Evolutionary conservation across 2,329 filamentous ascomycete genomes (phyloP), one percentile per base, ranked within the genome.

Genomic region (Penicillium sp.): DNA sequence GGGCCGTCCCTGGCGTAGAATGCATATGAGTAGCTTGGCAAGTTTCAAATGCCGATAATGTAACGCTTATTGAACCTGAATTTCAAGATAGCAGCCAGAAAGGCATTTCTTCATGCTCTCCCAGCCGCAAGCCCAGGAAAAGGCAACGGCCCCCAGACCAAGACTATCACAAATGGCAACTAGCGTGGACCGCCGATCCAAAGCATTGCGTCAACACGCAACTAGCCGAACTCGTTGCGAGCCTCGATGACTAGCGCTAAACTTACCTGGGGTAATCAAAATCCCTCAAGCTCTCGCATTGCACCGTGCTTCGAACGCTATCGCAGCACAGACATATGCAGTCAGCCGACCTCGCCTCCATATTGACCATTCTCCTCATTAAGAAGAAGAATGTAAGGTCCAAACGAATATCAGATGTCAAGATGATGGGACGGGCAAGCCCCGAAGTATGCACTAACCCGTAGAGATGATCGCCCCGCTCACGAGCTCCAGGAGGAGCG

Each of bases 291-390:
- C 16, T 21, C 26, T 31, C 27, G 4, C 27, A 37, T 33, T 16
- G 24, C 37, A n/a, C 13, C 35, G 24, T n/a, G 29, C n/a, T 11
- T 19, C n/a, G n/a, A 19, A 76, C 4, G 67, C 72, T 29, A 66
- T 79, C 59, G 68, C 58, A 31, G 70, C 53, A 62, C 75, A 81
- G 48, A 68, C 43, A 46, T 76, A 43, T 75, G 80, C 61, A 48
- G 53, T 60, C 60, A 60, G 53, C 53, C 55, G 55, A 56, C 47
- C 33, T 6, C 19, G 24, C 26, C 19, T 84, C 52, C 46, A 58
- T 54, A 59, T 61, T 43, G 56, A 26, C 58, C 54, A 59, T 55
- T 56, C 56, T 56, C 60, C 54, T 51, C 54, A 16, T 27, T 27
- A 7, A 41, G 52, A 55, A 53, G 48, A 51, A 53, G 48, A 51